Base-by-base conservation (phyloP, 352 stramenopile species). In the Phytophthora foliorum region DNA sequence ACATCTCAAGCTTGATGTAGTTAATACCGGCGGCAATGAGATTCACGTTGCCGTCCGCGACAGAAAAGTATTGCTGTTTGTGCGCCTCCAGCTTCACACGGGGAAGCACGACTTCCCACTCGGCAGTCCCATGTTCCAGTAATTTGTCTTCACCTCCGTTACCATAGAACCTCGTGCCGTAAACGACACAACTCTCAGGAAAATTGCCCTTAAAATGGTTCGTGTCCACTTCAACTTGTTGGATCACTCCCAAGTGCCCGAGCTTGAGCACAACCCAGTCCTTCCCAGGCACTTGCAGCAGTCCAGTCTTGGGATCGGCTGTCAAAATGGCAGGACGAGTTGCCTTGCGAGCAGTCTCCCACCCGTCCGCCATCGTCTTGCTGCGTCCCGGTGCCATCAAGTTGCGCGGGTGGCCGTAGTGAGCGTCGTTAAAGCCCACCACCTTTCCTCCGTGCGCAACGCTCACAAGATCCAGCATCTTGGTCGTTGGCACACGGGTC, bases 201-300 rank as follows among this genome's bases (percentile, higher is more conserved):
- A 97, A 98, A 69, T 99, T 99, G 58, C 96, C 96, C 62, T 96
- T 97, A 68, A 98, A 98, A 77, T 98, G 93, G 68, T 98, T 96
- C 10, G 96, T 99, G 78, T 98, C 96, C 6, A 98, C 82, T 46
- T 93, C 87, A 41, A 94, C 51, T 24, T 88, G 64, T 16, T 88
- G 67, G 41, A 97, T 82, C 45, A 92, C 70, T 8, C 84, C 84
- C 14, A 79, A 42, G 32, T 92, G 84, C 17, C 95, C 96, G 19
- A 99, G 73, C 56, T 97, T 95, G 24, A 98, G 75, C 50, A 98
- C 81, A 3, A 89, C 80, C 92, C 91, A 99, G 81, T 99, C 96
- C 59, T 91, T 96, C 1, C 89, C 90, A 2, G 91, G 84, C 14
- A 94, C 81, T 24, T 79, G 42, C 13, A 95, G 74, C 19, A 93